Evolutionary conservation across 2,329 filamentous ascomycete species (phyloP), one percentile per base, ranked within the genome.

Genomic region (Leptographium flavum): DNA sequence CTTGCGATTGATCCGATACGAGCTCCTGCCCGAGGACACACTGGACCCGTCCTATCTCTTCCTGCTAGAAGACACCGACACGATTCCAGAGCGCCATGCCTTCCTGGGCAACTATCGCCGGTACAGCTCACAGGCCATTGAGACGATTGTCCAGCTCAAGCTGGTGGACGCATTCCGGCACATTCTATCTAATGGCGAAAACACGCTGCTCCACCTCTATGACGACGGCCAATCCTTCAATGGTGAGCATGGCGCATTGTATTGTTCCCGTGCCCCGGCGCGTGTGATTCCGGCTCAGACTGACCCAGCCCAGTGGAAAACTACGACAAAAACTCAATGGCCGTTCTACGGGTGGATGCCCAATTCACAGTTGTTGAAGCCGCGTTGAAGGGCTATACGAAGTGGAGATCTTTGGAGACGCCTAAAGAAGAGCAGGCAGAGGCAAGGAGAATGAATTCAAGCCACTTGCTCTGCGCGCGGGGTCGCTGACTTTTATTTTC

Each of bases 91-190:
- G 59, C 76, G 87, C 22, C 92, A 98, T 63, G 87, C 87, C 1
- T 98, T 98, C 59, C 72, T 96, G 11, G 87, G 90, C 4, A 96
- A 98, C 57, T 98, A 98, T 60, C 75, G 92, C 33, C 76, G 92
- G 48, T 96, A 94, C 57, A 92, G 87, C 59, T 79, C 81, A 3
- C 81, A 85, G 48, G 76, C 95, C 23, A 87, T 98, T 45, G 90
- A 96, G 62, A 74, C 74, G 15, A 86, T 96, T 50, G 87, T 93
- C 21, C 75, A 84, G 52, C 74, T 84, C 53, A 83, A 86, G 54
- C 79, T 88, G 3, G 76, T 83, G 42, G 88, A 95, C 49, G 90
- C 90, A 1, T 79, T 96, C 52, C 76, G 79, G 35, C 85, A 95
- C 60, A 88, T 96, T 43, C 73, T 98, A n/a, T 70, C 72, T 15